Evolutionary conservation across 2,329 filamentous ascomycete genomes (phyloP).

Genomic region (Colletotrichum tanaceti): DNA sequence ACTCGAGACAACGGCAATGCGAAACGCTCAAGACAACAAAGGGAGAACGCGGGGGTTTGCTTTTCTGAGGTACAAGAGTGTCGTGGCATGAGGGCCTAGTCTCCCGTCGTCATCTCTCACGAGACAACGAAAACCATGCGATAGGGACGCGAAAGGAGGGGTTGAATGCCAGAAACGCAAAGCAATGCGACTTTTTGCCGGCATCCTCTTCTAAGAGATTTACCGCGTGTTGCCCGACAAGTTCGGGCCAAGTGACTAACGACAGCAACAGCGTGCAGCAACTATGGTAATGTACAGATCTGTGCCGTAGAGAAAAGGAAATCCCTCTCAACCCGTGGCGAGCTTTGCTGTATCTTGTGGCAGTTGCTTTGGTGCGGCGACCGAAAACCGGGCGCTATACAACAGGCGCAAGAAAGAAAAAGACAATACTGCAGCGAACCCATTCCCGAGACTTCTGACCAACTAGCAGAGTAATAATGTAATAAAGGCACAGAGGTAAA

Average conservation of each 20-base stretch:
- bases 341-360: constrained; percentile 53
- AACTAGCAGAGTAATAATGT: constrained; percentile 38
- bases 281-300: constrained; percentile 69
- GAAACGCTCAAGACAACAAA: constrained; percentile 35
- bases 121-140: constrained; percentile 27
- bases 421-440: constrained; percentile 48
- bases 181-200: constrained; percentile 43
- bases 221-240: constrained; percentile 35
- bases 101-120: constrained; percentile 6
- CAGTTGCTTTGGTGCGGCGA: constrained; percentile 47
- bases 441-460: constrained; percentile 46
- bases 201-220: constrained; percentile 39
- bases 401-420: constrained; percentile 40
- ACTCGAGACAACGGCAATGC: constrained; percentile 32
- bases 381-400: constrained; percentile 47
- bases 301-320: constrained; percentile 51
- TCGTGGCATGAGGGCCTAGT: constrained; percentile 24
- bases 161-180: constrained; percentile 41
- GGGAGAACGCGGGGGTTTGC: constrained; percentile 25
- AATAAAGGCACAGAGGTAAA: constrained; percentile 39
- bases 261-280: constrained; percentile 50
- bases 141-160: constrained; percentile 40
- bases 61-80: constrained; percentile 32
- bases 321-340: constrained; percentile 52
- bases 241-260: constrained; percentile 40